These are phyloP conservation scores for Pythium coloratum DNA, from an alignment of 352 stramenopile species.

Conservation along the genomic window DNA sequence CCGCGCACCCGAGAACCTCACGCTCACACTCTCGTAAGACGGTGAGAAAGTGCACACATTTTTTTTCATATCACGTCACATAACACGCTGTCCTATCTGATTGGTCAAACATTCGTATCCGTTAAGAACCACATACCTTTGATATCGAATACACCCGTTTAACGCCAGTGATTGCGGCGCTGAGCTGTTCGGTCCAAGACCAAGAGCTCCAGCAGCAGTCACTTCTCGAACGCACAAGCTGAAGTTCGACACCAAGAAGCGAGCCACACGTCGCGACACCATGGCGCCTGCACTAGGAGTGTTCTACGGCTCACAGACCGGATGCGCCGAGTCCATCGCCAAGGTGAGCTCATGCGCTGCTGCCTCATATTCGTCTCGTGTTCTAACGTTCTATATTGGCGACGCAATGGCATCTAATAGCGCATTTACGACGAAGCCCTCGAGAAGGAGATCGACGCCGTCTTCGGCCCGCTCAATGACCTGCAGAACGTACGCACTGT, in stretches of 20 bases:
- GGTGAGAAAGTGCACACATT: background rate
- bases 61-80: slow-evolving; percentile 22
- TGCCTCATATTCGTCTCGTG: background rate
- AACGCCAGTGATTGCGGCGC: slow-evolving; percentile 4
- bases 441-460: slow-evolving; percentile 50
- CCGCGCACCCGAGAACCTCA: slow-evolving; percentile 18
- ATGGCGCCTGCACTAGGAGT: slow-evolving; percentile 42
- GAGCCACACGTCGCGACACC: background rate
- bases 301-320: slow-evolving; percentile 89
- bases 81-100: background rate
- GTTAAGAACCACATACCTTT: slow-evolving; percentile 20
- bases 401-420: slow-evolving; percentile 33
- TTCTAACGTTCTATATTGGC: background rate
- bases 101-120: slow-evolving; percentile 18
- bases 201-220: background rate
- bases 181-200: slow-evolving; percentile 9
- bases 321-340: slow-evolving; percentile 83
- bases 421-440: slow-evolving; percentile 68
- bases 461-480: slow-evolving; percentile 60
- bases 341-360: slow-evolving; percentile 38
- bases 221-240: slow-evolving; percentile 10
- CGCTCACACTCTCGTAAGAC: slow-evolving; percentile 4
- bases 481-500: slow-evolving; percentile 59
- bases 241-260: slow-evolving; percentile 5
- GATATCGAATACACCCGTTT: slow-evolving; percentile 14